Percentiles rank a stretch among this genome's conserved stretches.
phyloP scores from a whole-genome alignment of 805 yeast species.

The Phaffomyces thermotolerans region DNA sequence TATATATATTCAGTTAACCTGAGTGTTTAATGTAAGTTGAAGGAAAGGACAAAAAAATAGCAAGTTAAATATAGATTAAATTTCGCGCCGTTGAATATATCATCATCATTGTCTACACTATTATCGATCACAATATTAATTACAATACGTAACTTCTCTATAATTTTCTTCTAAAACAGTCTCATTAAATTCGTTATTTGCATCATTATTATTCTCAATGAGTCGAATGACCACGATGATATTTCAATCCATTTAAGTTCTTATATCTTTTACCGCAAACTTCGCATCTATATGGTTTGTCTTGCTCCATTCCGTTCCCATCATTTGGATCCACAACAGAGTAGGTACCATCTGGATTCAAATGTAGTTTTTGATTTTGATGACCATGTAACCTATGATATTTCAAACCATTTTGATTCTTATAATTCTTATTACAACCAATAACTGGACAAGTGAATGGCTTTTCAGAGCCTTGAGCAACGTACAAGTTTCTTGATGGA shows the following conservation, averaged over 20 bases:
- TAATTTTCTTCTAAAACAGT: not conserved
- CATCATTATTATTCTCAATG: constrained; percentile 38
- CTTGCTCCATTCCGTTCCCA: constrained; percentile 92
- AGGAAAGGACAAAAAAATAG: too few species aligned
- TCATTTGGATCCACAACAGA: constrained; percentile 93
- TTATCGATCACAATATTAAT: too few species aligned
- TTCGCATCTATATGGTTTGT: constrained; percentile 96
- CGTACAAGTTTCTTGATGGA: constrained; percentile 91
- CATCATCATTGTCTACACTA: too few species aligned
- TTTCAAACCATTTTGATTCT: constrained; percentile 94
- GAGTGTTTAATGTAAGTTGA: not conserved
- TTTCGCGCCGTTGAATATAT: too few species aligned
- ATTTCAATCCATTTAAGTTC: constrained; percentile 91
- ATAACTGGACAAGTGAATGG: constrained; percentile 97
- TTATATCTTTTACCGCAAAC: constrained; percentile 97
- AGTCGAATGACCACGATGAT: constrained; percentile 97
- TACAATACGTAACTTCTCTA: not conserved
- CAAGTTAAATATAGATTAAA: too few species aligned
- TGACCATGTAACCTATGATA: constrained; percentile 96
- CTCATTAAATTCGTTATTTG: too few species aligned
- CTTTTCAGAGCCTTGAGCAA: constrained; percentile 87
- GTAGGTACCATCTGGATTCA: constrained; percentile 88
- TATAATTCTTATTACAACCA: constrained; percentile 96
- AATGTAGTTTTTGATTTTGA: constrained; percentile 86
- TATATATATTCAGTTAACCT: not conserved